These are phyloP conservation scores for Aspergillus glaucus DNA, from an alignment of 2,329 filamentous ascomycete genomes.

Conservation along the genomic window DNA sequence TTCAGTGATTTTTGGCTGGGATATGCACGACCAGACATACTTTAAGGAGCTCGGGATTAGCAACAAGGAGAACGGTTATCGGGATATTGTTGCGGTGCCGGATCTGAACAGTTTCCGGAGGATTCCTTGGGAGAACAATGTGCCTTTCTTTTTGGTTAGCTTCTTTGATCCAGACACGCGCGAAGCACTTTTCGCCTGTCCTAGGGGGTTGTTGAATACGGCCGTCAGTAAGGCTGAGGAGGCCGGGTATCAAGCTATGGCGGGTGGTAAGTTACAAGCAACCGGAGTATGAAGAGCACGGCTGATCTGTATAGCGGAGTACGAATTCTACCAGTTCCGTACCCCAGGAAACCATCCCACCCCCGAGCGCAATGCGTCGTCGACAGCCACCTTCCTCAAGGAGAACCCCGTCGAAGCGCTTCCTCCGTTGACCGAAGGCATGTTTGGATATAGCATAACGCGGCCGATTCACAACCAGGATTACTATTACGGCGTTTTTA, in stretches of 20 bases:
- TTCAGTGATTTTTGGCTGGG: conserved; percentile 91
- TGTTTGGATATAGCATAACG: conserved; percentile 92
- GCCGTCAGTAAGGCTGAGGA: conserved; percentile 61
- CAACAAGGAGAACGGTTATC: conserved; percentile 85
- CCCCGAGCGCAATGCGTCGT: conserved; percentile 55
- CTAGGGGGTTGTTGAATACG: conserved; percentile 66
- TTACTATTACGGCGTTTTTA: conserved; percentile 83
- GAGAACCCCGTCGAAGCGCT: conserved; percentile 67
- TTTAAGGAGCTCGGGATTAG: conserved; percentile 77
- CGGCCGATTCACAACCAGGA: conserved; percentile 83
- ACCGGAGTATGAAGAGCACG: neutral
- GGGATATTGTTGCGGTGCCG: conserved; percentile 74
- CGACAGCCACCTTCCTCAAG: conserved; percentile 67
- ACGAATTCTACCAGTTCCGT: conserved; percentile 90
- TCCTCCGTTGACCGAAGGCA: conserved; percentile 78
- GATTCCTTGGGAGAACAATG: conserved; percentile 84
- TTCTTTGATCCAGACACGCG: conserved; percentile 77
- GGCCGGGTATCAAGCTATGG: conserved; percentile 75
- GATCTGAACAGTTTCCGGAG: conserved; percentile 72
- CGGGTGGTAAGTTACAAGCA: conserved; percentile 61
- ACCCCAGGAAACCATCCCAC: conserved; percentile 50
- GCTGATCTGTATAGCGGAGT: conserved; percentile 61
- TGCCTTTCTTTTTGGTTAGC: conserved; percentile 77
- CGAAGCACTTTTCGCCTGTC: conserved; percentile 67
- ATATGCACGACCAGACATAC: conserved; percentile 93